These are phyloP conservation scores for Didymella segeticola DNA, from an alignment of 2,329 filamentous ascomycete genomes.

Conservation along the genomic window DNA sequence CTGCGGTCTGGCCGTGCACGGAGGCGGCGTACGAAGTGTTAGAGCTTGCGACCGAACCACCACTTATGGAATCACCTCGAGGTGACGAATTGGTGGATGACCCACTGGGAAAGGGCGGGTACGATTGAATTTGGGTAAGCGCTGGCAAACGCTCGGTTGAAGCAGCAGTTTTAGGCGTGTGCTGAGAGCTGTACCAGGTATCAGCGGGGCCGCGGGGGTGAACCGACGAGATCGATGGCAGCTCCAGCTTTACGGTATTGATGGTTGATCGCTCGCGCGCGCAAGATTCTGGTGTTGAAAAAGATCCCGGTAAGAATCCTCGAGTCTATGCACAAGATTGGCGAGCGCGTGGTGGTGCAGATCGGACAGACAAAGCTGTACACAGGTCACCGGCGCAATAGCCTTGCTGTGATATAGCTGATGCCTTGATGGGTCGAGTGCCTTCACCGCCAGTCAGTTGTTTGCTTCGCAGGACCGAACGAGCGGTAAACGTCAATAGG, in stretches of 20 bases:
- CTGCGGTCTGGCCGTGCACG: constrained; percentile 59
- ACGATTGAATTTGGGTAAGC: constrained; percentile 71
- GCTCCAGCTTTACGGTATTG: constrained; percentile 91
- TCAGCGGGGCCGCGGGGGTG: constrained; percentile 80
- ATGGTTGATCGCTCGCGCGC: constrained; percentile 20
- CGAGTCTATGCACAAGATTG: constrained; percentile 33
- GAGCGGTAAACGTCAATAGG: constrained; percentile 4
- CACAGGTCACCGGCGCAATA: constrained; percentile 24
- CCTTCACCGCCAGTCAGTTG: constrained; percentile 46
- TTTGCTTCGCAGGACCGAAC: constrained; percentile 36
- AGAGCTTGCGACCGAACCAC: constrained; percentile 61
- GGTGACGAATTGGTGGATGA: constrained; percentile 77
- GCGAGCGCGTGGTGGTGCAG: constrained; percentile 26
- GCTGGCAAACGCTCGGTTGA: constrained; percentile 78
- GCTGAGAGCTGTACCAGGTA: constrained; percentile 73
- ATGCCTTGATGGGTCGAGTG: constrained; percentile 20
- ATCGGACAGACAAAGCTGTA: neutral
- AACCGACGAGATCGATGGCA: constrained; percentile 84
- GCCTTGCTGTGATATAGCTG: constrained; percentile 22
- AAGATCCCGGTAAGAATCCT: constrained; percentile 22
- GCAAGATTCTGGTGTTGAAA: constrained; percentile 11
- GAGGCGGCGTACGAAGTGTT: constrained; percentile 64
- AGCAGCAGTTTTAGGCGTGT: constrained; percentile 67
- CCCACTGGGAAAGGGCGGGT: constrained; percentile 55
- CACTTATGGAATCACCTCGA: constrained; percentile 77